Conservation (phyloP, 208 protist species). For the Leishmania martiniquensis region DNA sequence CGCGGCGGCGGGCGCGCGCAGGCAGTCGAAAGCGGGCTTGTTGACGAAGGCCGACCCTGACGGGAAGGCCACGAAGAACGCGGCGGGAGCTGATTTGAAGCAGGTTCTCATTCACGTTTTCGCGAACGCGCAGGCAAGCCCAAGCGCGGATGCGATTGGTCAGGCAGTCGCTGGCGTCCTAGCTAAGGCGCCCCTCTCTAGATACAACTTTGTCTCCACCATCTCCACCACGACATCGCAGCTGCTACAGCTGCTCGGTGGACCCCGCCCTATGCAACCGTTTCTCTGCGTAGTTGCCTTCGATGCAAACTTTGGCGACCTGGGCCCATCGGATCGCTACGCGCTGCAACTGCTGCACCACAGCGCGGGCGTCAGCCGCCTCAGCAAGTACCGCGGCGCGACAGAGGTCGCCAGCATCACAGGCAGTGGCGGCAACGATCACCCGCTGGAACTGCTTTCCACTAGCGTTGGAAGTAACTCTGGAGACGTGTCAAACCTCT, state of each 20-base stretch:
- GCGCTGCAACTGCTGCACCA: constrained; percentile 36
- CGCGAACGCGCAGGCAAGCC: constrained; percentile 18
- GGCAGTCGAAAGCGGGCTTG: neutral
- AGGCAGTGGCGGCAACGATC: neutral
- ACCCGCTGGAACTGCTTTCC: neutral
- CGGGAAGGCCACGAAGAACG: neutral
- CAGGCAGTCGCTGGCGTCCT: constrained; percentile 44
- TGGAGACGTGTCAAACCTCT: constrained; percentile 5
- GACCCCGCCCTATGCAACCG: constrained; percentile 7
- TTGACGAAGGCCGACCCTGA: neutral
- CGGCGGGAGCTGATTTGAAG: neutral
- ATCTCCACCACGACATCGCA: constrained; percentile 48
- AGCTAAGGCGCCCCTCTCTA: constrained; percentile 41
- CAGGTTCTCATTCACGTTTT: constrained; percentile 61
- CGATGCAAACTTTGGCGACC: constrained; percentile 29
- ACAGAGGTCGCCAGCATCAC: neutral
- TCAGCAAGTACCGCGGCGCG: neutral
- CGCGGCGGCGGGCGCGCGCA: constrained; percentile 4
- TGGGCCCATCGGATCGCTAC: constrained; percentile 31
- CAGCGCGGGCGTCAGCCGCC: neutral
- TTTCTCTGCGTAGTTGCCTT: constrained; percentile 47
- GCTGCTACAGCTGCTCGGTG: constrained; percentile 33
- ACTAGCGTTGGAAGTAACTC: neutral
- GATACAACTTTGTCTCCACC: constrained; percentile 41
- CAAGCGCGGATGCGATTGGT: constrained; percentile 34